A percentile compares a stretch with the other conserved stretches of the same genome.
phyloP scores from a whole-genome alignment of 1,284 basidiomycete species.

The Volvariella volvacea region DNA sequence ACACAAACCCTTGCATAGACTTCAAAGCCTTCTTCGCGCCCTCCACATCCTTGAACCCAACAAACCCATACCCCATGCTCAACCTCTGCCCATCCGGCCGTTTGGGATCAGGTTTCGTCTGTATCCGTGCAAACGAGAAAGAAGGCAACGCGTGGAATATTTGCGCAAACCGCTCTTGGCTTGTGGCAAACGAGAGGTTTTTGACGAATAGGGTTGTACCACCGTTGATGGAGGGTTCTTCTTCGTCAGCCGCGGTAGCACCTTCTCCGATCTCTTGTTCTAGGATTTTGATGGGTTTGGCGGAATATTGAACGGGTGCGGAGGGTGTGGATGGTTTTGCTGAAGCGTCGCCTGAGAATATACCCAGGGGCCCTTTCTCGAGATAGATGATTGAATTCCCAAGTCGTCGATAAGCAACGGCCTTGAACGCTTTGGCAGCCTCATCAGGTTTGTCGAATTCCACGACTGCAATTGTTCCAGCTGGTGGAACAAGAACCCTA shows the following conservation, averaged over 20 bases:
- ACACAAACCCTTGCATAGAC: constrained; percentile 74
- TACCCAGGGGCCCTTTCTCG: constrained; percentile 84
- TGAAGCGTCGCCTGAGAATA: constrained; percentile 48
- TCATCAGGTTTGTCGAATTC: constrained; percentile 75
- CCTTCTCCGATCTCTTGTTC: constrained; percentile 27
- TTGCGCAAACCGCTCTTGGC: constrained; percentile 62
- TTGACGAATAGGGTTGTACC: constrained; percentile 93
- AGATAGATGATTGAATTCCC: constrained; percentile 90
- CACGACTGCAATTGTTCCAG: constrained; percentile 91
- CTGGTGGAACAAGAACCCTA: constrained; percentile 82
- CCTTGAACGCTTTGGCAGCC: constrained; percentile 72
- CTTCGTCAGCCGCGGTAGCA: constrained; percentile 19
- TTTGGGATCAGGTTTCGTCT: constrained; percentile 88
- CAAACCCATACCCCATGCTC: constrained; percentile 96
- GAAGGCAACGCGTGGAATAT: constrained; percentile 76
- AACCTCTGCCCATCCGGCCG: constrained; percentile 47
- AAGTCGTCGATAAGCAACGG: constrained; percentile 82
- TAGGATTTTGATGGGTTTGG: constrained; percentile 38
- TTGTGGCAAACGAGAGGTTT: constrained; percentile 91
- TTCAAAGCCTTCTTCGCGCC: constrained; percentile 74
- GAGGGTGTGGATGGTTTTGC: constrained; percentile 12
- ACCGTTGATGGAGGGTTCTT: constrained; percentile 45
- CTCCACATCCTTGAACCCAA: constrained; percentile 80
- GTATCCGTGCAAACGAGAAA: constrained; percentile 86
- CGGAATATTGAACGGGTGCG: constrained; percentile 11